These are phyloP conservation scores for Sarocladiaceae sp. DNA, from an alignment of 2,329 filamentous ascomycete species.

Conservation along the genomic window DNA sequence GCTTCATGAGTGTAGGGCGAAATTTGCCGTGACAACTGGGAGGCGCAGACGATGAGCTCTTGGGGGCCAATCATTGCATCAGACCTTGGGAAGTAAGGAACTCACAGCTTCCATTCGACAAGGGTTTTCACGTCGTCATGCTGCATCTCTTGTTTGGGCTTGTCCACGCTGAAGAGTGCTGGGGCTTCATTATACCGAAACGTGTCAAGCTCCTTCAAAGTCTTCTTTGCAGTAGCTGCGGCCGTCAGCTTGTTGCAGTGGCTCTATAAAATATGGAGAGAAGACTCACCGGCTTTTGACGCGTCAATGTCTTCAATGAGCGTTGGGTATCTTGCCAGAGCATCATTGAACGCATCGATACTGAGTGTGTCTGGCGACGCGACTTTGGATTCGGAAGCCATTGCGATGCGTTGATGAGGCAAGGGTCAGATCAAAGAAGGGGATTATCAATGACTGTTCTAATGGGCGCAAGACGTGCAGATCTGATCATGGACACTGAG, in stretches of 20 bases:
- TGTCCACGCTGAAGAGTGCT: constrained; percentile 32
- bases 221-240: constrained; percentile 35
- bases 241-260: neutral
- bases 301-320: constrained; percentile 39
- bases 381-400: neutral
- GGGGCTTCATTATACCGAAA: constrained; percentile 56
- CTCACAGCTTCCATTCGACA: constrained; percentile 70
- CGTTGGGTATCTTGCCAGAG: constrained; percentile 33
- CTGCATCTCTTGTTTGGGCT: constrained; percentile 36
- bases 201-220: constrained; percentile 53
- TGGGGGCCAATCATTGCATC: neutral
- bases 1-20: constrained; percentile 55
- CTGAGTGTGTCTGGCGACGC: constrained; percentile 18
- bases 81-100: no score
- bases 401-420: no score
- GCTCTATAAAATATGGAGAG: no score
- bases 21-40: constrained; percentile 57
- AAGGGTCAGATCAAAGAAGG: no score
- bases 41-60: neutral
- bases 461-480: neutral
- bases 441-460: neutral
- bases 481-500: no score
- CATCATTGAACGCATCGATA: constrained; percentile 27
- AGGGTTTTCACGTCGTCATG: constrained; percentile 56
- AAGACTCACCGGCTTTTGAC: constrained; percentile 38